These are phyloP conservation scores for Sphenostylis stenocarpa DNA, from an alignment of 306 rosid genomes.

Conservation along the genomic window DNA sequence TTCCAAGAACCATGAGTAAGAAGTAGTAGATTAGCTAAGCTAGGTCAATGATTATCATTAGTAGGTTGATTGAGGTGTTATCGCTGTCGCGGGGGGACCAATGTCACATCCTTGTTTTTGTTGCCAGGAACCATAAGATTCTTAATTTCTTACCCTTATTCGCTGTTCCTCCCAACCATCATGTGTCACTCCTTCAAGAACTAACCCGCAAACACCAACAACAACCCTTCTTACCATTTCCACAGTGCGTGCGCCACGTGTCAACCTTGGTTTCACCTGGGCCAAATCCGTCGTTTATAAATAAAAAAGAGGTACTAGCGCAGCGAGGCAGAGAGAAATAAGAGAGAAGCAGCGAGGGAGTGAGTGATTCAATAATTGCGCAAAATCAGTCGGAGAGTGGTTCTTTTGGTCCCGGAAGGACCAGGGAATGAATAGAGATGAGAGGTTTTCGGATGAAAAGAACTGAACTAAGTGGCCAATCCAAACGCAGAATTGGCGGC, in stretches of 20 bases:
- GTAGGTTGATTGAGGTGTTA: background rate
- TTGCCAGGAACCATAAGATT: background rate
- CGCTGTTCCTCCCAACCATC: background rate
- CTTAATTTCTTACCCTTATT: background rate
- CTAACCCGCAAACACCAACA: background rate
- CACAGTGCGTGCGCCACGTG: background rate
- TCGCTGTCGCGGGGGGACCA: conserved; percentile 12
- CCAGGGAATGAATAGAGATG: conserved; percentile 91
- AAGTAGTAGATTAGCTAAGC: background rate
- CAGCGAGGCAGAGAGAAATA: background rate
- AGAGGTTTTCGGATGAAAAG: conserved; percentile 35
- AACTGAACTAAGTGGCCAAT: conserved; percentile 45
- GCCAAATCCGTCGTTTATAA: conserved; percentile 4
- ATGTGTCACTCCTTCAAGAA: background rate
- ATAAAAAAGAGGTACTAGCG: background rate
- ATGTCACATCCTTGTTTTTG: background rate
- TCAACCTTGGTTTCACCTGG: background rate
- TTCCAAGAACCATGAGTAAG: background rate
- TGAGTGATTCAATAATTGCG: background rate
- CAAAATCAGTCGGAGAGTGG: background rate
- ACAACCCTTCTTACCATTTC: background rate
- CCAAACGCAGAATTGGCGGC: conserved; percentile 62
- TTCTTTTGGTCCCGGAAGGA: background rate
- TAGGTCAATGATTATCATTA: background rate
- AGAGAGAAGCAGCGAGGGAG: background rate